A percentile compares a stretch with the other conserved stretches of the same genome.
Evolutionary conservation across 306 rosid genomes (phyloP).

Genomic region (Gastrolobium bilobum): DNA sequence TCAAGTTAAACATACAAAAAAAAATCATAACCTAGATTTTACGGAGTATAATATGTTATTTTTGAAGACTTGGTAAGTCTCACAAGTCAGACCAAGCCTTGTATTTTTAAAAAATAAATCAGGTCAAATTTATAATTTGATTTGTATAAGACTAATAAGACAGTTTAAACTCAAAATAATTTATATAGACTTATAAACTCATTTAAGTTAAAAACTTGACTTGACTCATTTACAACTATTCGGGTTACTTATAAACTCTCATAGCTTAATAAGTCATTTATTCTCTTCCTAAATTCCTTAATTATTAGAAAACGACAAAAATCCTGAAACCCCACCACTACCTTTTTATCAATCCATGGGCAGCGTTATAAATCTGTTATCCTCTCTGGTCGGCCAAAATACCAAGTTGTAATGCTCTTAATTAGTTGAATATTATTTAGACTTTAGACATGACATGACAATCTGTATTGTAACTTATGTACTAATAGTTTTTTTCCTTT

Average conservation of each 20-base stretch:
- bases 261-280: background rate
- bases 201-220: too few relatives aligned
- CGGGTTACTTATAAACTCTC: background rate
- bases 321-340: conserved; percentile 31
- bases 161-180: too few relatives aligned
- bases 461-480: conserved; percentile 1
- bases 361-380: background rate
- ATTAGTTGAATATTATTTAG: conserved; percentile 1
- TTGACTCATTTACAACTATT: too few relatives aligned
- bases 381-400: background rate
- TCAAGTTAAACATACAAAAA: too few relatives aligned
- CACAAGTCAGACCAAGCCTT: too few relatives aligned
- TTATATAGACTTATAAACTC: too few relatives aligned
- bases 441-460: background rate
- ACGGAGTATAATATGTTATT: too few relatives aligned
- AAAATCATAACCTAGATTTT: too few relatives aligned
- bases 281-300: background rate
- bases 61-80: too few relatives aligned
- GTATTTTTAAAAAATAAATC: too few relatives aligned
- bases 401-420: conserved; percentile 5
- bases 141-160: too few relatives aligned
- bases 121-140: too few relatives aligned
- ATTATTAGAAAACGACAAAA: conserved; percentile 3
- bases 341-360: background rate
- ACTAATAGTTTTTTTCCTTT: background rate